Percentiles rank a stretch among this genome's conserved stretches.
phyloP scores from a whole-genome alignment of 73 alveolate species.

The Blepharisma japonicum region DNA sequence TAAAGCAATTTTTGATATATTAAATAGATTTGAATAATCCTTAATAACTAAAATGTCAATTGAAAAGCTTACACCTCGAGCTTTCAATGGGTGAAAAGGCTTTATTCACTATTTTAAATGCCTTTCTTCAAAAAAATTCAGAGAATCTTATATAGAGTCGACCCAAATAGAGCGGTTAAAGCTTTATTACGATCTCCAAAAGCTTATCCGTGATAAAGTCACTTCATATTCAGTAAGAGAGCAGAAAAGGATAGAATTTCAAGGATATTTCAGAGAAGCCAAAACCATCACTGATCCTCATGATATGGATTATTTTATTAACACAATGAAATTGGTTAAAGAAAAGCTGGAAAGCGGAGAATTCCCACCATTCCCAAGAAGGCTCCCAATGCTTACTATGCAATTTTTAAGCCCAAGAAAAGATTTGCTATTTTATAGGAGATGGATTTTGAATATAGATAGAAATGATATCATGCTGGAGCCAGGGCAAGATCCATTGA shows the following conservation, averaged over 20 bases:
- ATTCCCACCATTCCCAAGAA: slow-evolving; percentile 21
- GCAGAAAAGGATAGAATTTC: neutral
- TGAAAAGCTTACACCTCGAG: neutral
- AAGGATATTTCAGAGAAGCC: slow-evolving; percentile 4
- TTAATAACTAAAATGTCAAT: too few relatives aligned
- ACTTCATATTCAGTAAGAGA: neutral
- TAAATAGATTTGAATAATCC: too few relatives aligned
- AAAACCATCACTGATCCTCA: neutral
- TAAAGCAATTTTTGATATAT: too few relatives aligned
- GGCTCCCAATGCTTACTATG: neutral
- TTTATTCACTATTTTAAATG: neutral
- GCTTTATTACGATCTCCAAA: slow-evolving; percentile 1
- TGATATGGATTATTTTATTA: slow-evolving; percentile 2
- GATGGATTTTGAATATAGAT: neutral
- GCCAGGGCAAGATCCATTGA: slow-evolving; percentile 26
- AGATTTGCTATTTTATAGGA: neutral
- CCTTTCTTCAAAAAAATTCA: neutral
- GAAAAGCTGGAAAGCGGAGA: slow-evolving; percentile 1
- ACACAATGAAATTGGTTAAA: slow-evolving; percentile 12
- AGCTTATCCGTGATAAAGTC: neutral
- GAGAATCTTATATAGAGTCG: neutral
- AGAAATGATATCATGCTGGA: slow-evolving; percentile 10
- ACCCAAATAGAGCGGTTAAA: neutral
- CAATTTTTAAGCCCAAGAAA: neutral
- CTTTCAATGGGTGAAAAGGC: slow-evolving; percentile 5